These are phyloP conservation scores for Paulownia fortunei DNA, from an alignment of 257 asterid species.

Conservation along the genomic window DNA sequence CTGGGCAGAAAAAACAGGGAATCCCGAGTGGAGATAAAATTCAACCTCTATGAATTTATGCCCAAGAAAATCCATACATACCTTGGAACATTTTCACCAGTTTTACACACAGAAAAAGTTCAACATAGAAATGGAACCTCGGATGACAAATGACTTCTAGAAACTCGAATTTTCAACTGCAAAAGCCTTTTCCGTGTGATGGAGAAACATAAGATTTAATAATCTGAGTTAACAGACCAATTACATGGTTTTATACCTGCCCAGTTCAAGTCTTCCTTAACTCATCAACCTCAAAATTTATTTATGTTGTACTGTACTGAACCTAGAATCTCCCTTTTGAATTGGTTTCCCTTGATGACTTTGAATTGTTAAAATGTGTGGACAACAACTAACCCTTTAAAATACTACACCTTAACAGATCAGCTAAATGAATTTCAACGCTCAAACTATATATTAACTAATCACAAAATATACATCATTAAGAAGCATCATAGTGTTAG, in stretches of 20 bases:
- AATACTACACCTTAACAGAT: slow-evolving; percentile 27
- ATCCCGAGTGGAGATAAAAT: no score
- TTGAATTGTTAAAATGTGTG: slow-evolving; percentile 52
- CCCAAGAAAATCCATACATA: background rate
- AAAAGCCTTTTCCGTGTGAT: background rate
- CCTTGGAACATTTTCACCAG: background rate
- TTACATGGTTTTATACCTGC: slow-evolving; percentile 2
- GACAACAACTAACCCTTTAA: slow-evolving; percentile 44
- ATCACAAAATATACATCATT: background rate
- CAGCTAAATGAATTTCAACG: slow-evolving; percentile 31
- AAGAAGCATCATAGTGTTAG: background rate
- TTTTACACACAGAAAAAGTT: background rate
- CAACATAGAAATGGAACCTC: background rate
- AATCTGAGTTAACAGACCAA: background rate
- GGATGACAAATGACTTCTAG: slow-evolving; percentile 6
- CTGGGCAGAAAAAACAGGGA: no score
- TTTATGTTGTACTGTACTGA: slow-evolving; percentile 13
- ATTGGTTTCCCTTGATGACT: slow-evolving; percentile 38
- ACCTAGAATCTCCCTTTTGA: slow-evolving; percentile 25
- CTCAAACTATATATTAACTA: slow-evolving; percentile 22
- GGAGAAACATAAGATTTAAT: background rate
- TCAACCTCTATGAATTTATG: no score
- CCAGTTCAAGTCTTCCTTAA: slow-evolving; percentile 20
- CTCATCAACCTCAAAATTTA: background rate
- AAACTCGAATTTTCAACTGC: background rate